These are phyloP conservation scores for Cryptococcus hybrid DNA, from an alignment of 1,284 basidiomycete species.

Conservation along the genomic window DNA sequence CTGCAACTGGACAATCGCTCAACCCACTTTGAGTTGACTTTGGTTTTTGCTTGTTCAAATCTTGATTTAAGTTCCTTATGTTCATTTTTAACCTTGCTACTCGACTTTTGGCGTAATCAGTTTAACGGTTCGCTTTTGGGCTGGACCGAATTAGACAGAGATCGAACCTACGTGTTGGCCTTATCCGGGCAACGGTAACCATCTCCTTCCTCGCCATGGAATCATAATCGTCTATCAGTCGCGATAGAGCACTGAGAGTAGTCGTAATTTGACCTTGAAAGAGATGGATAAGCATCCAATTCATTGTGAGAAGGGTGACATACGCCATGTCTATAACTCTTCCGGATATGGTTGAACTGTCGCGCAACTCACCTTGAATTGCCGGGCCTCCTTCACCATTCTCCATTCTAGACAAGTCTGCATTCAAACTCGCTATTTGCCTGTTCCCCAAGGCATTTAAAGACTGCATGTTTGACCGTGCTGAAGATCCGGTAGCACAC, in stretches of 20 bases:
- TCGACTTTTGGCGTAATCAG: constrained; percentile 32
- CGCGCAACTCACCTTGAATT: constrained; percentile 65
- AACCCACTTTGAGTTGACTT: constrained; percentile 37
- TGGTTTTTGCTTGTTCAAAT: constrained; percentile 51
- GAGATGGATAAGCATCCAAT: neutral
- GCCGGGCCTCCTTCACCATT: constrained; percentile 76
- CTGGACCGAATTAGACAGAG: neutral
- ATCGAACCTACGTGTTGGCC: constrained; percentile 69
- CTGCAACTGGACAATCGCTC: neutral
- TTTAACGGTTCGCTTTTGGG: neutral
- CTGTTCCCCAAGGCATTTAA: constrained; percentile 89
- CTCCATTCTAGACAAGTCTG: constrained; percentile 76
- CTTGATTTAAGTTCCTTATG: constrained; percentile 50
- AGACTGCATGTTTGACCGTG: constrained; percentile 68
- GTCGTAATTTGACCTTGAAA: constrained; percentile 86
- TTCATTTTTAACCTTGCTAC: constrained; percentile 52
- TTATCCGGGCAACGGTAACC: constrained; percentile 93
- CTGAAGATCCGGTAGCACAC: no score
- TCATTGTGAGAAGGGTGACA: neutral
- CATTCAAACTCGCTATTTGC: constrained; percentile 82
- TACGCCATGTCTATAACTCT: neutral
- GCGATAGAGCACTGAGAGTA: constrained; percentile 82
- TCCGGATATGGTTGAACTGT: neutral
- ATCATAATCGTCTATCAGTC: constrained; percentile 94
- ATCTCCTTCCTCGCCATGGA: constrained; percentile 93